phyloP scores from a whole-genome alignment of 2,329 filamentous ascomycete genomes.

The Graphiopsis chlorocephala region DNA sequence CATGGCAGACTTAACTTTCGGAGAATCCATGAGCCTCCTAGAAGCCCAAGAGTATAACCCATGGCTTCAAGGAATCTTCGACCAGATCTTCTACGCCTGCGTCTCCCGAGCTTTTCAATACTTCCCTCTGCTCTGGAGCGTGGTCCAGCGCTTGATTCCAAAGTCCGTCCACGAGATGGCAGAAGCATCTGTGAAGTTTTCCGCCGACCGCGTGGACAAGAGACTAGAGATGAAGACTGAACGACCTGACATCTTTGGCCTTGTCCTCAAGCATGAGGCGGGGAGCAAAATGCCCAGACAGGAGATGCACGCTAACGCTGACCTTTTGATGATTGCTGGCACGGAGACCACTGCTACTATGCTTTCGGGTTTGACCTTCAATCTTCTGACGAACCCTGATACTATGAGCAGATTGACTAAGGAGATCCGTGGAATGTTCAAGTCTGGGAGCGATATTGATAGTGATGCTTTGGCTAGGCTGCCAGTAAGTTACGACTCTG shows the following conservation, averaged over 20 bases:
- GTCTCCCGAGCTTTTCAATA: not conserved
- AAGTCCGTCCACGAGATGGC: slow-evolving; percentile 5
- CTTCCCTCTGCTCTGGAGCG: slow-evolving; percentile 12
- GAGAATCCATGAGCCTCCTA: slow-evolving; percentile 31
- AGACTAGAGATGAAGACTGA: slow-evolving; percentile 18
- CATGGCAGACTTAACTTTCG: slow-evolving; percentile 33
- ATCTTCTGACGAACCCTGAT: slow-evolving; percentile 61
- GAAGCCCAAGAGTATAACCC: slow-evolving; percentile 29
- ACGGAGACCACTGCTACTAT: slow-evolving; percentile 76
- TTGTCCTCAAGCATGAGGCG: not conserved
- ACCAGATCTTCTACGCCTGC: slow-evolving; percentile 4
- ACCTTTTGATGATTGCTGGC: slow-evolving; percentile 57
- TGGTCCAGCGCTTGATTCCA: slow-evolving; percentile 14
- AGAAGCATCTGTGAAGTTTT: slow-evolving; percentile 1
- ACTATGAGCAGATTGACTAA: slow-evolving; percentile 53
- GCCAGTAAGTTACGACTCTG: not conserved
- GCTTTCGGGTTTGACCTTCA: slow-evolving; percentile 68
- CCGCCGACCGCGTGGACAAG: slow-evolving; percentile 3
- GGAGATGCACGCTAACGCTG: slow-evolving; percentile 35
- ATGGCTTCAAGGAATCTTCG: slow-evolving; percentile 26
- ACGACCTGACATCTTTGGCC: slow-evolving; percentile 1
- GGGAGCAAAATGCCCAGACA: slow-evolving; percentile 21
- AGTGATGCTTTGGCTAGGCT: slow-evolving; percentile 14
- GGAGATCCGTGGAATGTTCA: slow-evolving; percentile 52
- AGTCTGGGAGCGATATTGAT: slow-evolving; percentile 26